Conservation (phyloP, 1,139 yeast genomes). For the Dujonia santamariae region DNA sequence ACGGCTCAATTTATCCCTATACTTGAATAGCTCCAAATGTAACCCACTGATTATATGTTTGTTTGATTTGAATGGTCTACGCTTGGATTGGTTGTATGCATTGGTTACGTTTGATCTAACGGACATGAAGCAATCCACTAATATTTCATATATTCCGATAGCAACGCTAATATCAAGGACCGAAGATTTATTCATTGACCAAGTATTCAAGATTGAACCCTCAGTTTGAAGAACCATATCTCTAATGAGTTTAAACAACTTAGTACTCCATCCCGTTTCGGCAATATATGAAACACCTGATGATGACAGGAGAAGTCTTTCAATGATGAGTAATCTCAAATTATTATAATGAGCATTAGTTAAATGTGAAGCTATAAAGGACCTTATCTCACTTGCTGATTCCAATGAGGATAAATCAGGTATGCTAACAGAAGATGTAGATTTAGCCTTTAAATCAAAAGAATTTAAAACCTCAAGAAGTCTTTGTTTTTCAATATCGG, state of each 20-base stretch:
- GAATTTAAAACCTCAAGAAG: slow-evolving; percentile 37
- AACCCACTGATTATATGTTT: slow-evolving; percentile 26
- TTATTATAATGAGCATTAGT: slow-evolving; percentile 40
- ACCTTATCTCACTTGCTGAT: slow-evolving; percentile 16
- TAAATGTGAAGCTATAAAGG: slow-evolving; percentile 26
- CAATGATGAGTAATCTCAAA: slow-evolving; percentile 42
- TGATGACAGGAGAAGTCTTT: slow-evolving; percentile 28
- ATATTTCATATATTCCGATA: slow-evolving; percentile 49
- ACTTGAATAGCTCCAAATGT: slow-evolving; percentile 34
- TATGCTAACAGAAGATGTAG: slow-evolving; percentile 9
- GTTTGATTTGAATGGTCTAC: slow-evolving; percentile 19
- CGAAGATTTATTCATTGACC: slow-evolving; percentile 5
- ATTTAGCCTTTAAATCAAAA: slow-evolving; percentile 19
- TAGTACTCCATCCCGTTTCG: slow-evolving; percentile 21
- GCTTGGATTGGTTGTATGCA: slow-evolving; percentile 17
- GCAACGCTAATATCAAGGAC: slow-evolving; percentile 14
- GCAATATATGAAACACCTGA: background rate
- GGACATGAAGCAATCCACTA: slow-evolving; percentile 48
- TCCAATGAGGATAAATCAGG: slow-evolving; percentile 12
- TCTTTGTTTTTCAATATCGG: slow-evolving; percentile 32
- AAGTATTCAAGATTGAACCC: slow-evolving; percentile 12
- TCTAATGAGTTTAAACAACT: slow-evolving; percentile 20
- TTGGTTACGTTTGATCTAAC: slow-evolving; percentile 21
- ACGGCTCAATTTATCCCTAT: slow-evolving; percentile 33
- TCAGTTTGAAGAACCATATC: slow-evolving; percentile 39